Base-by-base conservation (phyloP, 1,284 basidiomycete species). In the Cryptococcus sp. region DNA sequence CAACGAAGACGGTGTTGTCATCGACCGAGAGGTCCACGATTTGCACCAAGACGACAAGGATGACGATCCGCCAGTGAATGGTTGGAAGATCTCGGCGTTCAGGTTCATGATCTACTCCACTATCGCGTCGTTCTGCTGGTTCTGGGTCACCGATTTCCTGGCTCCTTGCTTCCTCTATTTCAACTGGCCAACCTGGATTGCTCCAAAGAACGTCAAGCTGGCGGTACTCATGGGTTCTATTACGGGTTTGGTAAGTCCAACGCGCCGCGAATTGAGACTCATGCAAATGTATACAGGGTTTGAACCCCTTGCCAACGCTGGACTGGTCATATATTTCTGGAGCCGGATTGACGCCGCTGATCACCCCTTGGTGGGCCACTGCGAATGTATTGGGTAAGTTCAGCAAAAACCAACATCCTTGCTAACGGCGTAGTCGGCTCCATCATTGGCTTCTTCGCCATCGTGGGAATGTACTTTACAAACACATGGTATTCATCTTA, bases 101-200 rank as follows among this genome's bases (percentile, higher is more conserved):
- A 25, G 52, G 39, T 61, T 61, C 57, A 61, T 57, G 26, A 40
- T 64, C 8, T 57, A 58, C 34, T 57, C 55, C 5, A 52, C 50
- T n/a, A 25, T 50, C n/a, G 54, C 45, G 1, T 57, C 50, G 10
- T 64, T 59, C 50, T n/a, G 19, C 39, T 63, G 62, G 62, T 59
- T 61, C 58, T 29, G 26, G 26, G 44, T 65, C 46, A 58, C 64
- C 6, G 57, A 54, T 16, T 62, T 59, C 51, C 44, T 66, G 16
- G 46, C 52, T 22, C 59, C 55, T 17, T n/a, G 44, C 15, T 37
- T 61, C 43, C 51, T 80, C 15, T 81, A 79, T 62, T 84, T 84
- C 67, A 81, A 81, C 54, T 85, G 84, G 83, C 79, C 84, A 13
- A 82, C 81, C 57, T 85, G 83, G 83, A 83, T 85, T 63, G 78